A percentile compares a stretch with the other conserved stretches of the same genome.
These are phyloP conservation scores for Tephrocybe sp. DNA, from an alignment of 768 basidiomycete species.

Conservation along the genomic window DNA sequence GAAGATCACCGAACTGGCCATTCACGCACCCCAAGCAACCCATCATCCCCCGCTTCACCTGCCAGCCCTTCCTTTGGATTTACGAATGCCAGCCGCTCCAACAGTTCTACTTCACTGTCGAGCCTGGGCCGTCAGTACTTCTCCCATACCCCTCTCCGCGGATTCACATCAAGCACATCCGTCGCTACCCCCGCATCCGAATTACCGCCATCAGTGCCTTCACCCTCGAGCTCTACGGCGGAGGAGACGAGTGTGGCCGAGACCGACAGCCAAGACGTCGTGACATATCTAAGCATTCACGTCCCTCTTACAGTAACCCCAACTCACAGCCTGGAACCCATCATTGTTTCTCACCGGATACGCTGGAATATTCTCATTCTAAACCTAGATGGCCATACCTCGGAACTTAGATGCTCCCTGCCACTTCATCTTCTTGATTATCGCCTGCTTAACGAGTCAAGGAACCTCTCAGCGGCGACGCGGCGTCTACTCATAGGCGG, in stretches of 20 bases:
- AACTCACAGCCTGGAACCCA: conserved; percentile 74
- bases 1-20: conserved; percentile 24
- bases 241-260: conserved; percentile 1
- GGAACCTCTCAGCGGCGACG: conserved; percentile 68
- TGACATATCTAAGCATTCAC: conserved; percentile 57
- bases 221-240: background rate
- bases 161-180: conserved; percentile 1
- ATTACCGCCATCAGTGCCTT: background rate
- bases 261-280: conserved; percentile 41
- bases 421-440: conserved; percentile 84
- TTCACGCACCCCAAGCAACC: conserved; percentile 4
- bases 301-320: conserved; percentile 67
- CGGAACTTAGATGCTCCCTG: conserved; percentile 92
- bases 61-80: conserved; percentile 8
- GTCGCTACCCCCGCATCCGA: background rate
- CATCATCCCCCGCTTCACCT: conserved; percentile 12
- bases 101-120: conserved; percentile 10
- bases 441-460: conserved; percentile 72
- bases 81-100: background rate
- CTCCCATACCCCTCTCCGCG: conserved; percentile 1
- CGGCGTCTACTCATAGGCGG: conserved; percentile 64
- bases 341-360: conserved; percentile 75
- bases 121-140: conserved; percentile 4
- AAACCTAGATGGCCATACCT: conserved; percentile 90
- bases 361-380: conserved; percentile 77